Evolutionary conservation across 345 rosid genomes (phyloP), one percentile per base, ranked within the genome.

Genomic region (Syzygium jambos): DNA sequence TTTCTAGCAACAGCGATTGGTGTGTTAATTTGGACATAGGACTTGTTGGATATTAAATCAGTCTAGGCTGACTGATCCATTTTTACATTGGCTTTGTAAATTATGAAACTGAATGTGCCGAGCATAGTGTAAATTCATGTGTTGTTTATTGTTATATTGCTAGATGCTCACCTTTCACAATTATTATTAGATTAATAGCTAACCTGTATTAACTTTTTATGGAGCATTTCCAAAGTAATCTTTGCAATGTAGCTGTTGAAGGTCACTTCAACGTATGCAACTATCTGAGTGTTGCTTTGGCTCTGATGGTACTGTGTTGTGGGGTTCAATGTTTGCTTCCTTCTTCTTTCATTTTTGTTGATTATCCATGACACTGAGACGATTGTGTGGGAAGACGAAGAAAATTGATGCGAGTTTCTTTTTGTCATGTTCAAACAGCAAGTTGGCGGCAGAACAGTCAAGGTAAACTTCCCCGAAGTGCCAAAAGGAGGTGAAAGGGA

Each of bases 381-480:
- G 49, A 73, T 11, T 25, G 27, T 9, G 82, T 34, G 82, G 82
- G 82, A 38, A 30, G 63, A 87, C 0, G 5, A 30, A 43, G n/a
- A 52, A 38, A 57, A 56, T 34, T 54, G 34, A 78, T 22, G 53
- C 27, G 14, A 43, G 15, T 82, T 84, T 22, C 9, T 56, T 30
- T 27, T 49, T 46, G 84, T 38, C 9, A 22, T 89, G 89, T 23
- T 68, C 89, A 85, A 52, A 61, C 93, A 98, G 99, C 96, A 94
- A 97, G 85, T 98, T 85, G 98, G 98, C 78, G 98, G 99, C 86
- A 89, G 98, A 57, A 93, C 95, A 4, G 93, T 93, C 88, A 96
- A 89, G 92, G 99, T 98, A 89, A 98, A 96, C 95, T 94, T 95
- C 90, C 99, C 98, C 12, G 98, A 96, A 91, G 99, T 96, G 85